phyloP scores from a whole-genome alignment of 805 yeast genomes.

The Schwanniomyces yamadae region DNA sequence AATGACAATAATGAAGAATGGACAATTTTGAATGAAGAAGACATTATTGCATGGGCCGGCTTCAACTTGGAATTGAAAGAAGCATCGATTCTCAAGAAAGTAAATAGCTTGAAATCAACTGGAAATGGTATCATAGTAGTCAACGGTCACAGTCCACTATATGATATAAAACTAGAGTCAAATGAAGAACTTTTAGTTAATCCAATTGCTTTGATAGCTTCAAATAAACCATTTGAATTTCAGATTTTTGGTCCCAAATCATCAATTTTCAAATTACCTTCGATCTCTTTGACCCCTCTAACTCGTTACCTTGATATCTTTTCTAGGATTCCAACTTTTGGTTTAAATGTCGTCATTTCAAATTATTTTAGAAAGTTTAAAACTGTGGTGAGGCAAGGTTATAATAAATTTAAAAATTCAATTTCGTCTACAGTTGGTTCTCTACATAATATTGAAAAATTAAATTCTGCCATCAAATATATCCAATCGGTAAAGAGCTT shows the following conservation, averaged over 20 bases:
- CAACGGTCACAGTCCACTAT: conserved; percentile 38
- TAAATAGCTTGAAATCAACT: conserved; percentile 22
- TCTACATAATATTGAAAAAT: background rate
- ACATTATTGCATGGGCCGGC: conserved; percentile 50
- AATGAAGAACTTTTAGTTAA: conserved; percentile 39
- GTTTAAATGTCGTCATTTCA: background rate
- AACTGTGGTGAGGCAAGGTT: background rate
- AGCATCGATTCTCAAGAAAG: conserved; percentile 15
- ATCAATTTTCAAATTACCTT: background rate
- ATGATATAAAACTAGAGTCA: conserved; percentile 32
- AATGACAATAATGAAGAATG: conserved; percentile 41
- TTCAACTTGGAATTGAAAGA: conserved; percentile 26
- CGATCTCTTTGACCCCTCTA: background rate
- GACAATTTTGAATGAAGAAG: conserved; percentile 36
- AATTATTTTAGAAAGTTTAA: background rate
- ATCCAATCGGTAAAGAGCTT: background rate
- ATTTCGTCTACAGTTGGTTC: background rate
- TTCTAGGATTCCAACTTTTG: background rate
- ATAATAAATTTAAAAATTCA: background rate
- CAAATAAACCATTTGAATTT: conserved; percentile 6
- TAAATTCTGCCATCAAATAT: background rate
- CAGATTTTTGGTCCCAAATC: background rate
- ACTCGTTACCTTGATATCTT: background rate
- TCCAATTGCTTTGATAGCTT: conserved; percentile 42
- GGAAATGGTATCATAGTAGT: conserved; percentile 45